These are phyloP conservation scores for Pneumocystis murina DNA, from an alignment of 1,139 yeast genomes.

Conservation along the genomic window DNA sequence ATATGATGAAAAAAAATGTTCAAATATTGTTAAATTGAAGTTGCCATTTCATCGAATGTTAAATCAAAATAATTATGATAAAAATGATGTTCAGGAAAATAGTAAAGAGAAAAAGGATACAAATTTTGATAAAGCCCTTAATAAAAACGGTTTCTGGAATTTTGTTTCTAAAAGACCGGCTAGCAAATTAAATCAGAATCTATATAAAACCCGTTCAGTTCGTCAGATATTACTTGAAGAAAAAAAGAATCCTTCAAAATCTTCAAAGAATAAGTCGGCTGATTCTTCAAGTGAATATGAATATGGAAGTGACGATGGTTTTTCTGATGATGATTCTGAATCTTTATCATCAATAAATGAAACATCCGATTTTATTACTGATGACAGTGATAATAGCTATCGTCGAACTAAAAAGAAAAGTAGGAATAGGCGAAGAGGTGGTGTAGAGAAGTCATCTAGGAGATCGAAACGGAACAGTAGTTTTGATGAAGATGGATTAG, in stretches of 20 bases:
- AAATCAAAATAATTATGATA: neutral
- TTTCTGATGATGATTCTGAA: neutral
- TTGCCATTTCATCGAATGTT: neutral
- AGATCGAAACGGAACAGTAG: neutral
- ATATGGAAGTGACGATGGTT: neutral
- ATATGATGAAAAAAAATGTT: neutral
- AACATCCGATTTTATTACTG: neutral
- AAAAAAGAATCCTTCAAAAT: neutral
- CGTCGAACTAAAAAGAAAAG: neutral
- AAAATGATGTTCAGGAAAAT: neutral
- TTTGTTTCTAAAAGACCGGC: neutral
- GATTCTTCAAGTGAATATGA: conserved; percentile 1
- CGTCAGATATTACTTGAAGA: neutral
- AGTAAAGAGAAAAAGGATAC: neutral
- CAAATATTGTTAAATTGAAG: neutral
- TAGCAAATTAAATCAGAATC: neutral
- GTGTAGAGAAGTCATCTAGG: neutral
- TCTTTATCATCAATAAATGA: neutral
- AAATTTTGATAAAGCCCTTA: neutral
- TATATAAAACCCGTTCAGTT: neutral
- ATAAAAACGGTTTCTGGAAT: neutral
- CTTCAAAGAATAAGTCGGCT: neutral
- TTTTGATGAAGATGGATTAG: neutral
- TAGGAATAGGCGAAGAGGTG: neutral
- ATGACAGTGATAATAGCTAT: neutral